phyloP scores from a whole-genome alignment of 306 rosid genomes.

The Pyrus communis region DNA sequence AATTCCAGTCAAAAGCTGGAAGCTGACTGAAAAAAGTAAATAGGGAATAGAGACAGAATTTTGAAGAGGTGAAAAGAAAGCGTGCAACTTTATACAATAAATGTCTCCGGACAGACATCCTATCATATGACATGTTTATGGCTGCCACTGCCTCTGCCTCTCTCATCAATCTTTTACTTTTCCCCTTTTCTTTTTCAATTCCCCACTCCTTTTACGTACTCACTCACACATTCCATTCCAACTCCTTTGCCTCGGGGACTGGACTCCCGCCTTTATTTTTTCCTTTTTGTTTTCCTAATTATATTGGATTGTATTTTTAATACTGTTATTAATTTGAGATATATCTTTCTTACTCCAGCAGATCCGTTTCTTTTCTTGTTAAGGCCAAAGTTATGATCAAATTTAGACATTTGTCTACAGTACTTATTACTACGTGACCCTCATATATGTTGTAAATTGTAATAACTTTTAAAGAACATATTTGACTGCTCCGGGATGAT shows the following conservation, averaged over 20 bases:
- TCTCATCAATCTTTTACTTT: slow-evolving; percentile 22
- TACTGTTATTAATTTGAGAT: neutral
- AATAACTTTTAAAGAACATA: too few species aligned
- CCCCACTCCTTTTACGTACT: slow-evolving; percentile 18
- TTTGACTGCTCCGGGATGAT: too few species aligned
- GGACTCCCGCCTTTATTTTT: neutral
- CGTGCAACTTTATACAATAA: slow-evolving; percentile 81
- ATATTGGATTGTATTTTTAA: neutral
- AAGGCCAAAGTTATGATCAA: too few species aligned
- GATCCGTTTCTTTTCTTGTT: too few species aligned
- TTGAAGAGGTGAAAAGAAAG: slow-evolving; percentile 54
- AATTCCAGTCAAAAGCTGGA: neutral
- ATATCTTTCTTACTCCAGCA: too few species aligned
- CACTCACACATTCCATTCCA: slow-evolving; percentile 4
- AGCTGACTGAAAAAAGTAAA: neutral
- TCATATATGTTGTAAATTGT: too few species aligned
- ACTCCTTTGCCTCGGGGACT: slow-evolving; percentile 13
- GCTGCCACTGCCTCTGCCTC: slow-evolving; percentile 2
- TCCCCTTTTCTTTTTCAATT: slow-evolving; percentile 9
- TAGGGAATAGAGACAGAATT: slow-evolving; percentile 12
- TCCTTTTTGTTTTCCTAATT: neutral
- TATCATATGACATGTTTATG: slow-evolving; percentile 9
- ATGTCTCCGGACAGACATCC: slow-evolving; percentile 45
- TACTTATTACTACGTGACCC: too few species aligned
- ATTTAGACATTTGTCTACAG: too few species aligned